phyloP scores from a whole-genome alignment of 2,329 filamentous ascomycete species.

The Tolypocladium album region DNA sequence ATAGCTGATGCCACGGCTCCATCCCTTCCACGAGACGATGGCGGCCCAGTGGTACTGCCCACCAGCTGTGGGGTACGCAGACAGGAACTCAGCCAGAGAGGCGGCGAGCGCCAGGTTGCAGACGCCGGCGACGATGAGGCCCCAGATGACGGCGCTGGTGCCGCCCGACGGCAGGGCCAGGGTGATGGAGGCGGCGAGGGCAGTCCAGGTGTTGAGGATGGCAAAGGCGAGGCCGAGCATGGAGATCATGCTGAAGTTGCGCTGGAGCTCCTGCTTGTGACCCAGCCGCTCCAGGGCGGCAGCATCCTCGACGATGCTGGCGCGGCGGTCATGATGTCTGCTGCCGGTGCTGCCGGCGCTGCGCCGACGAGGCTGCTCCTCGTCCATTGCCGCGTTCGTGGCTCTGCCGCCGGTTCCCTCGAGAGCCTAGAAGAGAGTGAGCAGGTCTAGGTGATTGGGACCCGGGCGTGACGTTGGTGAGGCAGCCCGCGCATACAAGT shows the following conservation, averaged over 20 bases:
- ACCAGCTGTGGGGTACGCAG: conserved; percentile 48
- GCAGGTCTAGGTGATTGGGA: neutral
- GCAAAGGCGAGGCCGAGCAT: conserved; percentile 38
- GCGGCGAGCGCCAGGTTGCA: conserved; percentile 62
- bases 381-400: neutral
- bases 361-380: conserved; percentile 1
- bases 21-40: conserved; percentile 47
- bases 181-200: conserved; percentile 33
- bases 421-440: neutral
- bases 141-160: conserved; percentile 63
- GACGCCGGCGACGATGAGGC: conserved; percentile 47
- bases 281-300: conserved; percentile 32
- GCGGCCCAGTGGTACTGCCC: conserved; percentile 67
- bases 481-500: neutral
- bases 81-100: conserved; percentile 61
- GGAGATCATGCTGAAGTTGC: conserved; percentile 37
- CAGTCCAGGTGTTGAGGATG: conserved; percentile 40
- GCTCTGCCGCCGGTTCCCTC: neutral
- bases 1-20: conserved; percentile 54
- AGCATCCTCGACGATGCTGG: conserved; percentile 16
- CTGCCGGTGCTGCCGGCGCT: neutral
- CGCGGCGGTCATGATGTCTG: neutral
- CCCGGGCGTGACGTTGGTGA: neutral
- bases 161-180: conserved; percentile 58
- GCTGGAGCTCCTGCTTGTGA: conserved; percentile 36